Evolutionary conservation across 2,329 filamentous ascomycete species (phyloP).

Genomic region (Aspergillus novoparasiticus): DNA sequence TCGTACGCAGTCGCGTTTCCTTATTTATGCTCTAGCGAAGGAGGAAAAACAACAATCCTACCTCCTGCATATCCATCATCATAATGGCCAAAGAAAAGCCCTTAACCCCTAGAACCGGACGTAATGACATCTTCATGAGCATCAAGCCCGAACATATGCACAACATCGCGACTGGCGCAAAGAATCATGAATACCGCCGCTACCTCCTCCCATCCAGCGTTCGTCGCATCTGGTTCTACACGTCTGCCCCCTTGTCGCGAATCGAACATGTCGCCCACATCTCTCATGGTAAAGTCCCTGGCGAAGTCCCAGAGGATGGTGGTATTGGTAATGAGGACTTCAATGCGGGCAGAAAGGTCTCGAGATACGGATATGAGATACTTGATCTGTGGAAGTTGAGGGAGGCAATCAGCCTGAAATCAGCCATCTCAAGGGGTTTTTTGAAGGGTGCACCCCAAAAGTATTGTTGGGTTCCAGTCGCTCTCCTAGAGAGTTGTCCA

Average conservation of each 20-base stretch:
- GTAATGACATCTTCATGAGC: conserved; percentile 38
- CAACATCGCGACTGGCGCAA: conserved; percentile 24
- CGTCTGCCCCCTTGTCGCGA: conserved; percentile 49
- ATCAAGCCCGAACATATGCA: conserved; percentile 51
- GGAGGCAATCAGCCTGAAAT: conserved; percentile 40
- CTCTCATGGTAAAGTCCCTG: conserved; percentile 50
- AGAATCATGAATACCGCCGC: conserved; percentile 58
- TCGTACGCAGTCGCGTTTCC: no score
- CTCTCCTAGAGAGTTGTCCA: not conserved
- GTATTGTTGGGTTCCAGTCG: not conserved
- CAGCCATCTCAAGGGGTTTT: not conserved
- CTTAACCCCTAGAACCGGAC: not conserved
- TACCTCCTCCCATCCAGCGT: conserved; percentile 57
- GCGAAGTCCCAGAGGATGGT: conserved; percentile 48
- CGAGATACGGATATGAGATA: conserved; percentile 57
- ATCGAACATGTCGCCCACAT: conserved; percentile 64
- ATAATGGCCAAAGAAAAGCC: not conserved
- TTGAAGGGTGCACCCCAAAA: not conserved
- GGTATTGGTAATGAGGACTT: conserved; percentile 58
- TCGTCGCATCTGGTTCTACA: conserved; percentile 65
- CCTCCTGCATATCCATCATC: no score
- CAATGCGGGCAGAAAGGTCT: conserved; percentile 44
- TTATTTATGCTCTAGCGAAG: no score
- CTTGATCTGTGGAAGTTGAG: conserved; percentile 64
- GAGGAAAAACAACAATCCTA: no score